Evolutionary conservation across 2,329 filamentous ascomycete genomes (phyloP).

Genomic region (Ascochyta fabae): DNA sequence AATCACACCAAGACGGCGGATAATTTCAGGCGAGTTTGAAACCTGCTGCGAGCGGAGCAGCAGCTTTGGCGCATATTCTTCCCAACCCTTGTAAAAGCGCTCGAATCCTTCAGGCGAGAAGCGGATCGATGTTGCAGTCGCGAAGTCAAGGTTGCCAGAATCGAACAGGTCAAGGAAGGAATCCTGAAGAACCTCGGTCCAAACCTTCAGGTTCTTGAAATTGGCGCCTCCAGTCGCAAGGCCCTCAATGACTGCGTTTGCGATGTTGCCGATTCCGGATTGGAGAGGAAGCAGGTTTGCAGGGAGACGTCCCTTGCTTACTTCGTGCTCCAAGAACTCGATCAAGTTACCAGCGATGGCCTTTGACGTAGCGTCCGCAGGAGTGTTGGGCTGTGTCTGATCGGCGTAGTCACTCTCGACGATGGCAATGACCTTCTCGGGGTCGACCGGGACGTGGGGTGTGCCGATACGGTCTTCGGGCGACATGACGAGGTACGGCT

Average conservation of each 20-base stretch:
- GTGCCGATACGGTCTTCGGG: slow-evolving; percentile 88
- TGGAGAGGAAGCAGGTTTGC: slow-evolving; percentile 79
- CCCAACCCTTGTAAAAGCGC: slow-evolving; percentile 88
- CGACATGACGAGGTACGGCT: slow-evolving; percentile 84
- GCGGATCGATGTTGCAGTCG: slow-evolving; percentile 86
- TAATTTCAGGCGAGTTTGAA: slow-evolving; percentile 89
- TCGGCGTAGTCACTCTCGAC: slow-evolving; percentile 87
- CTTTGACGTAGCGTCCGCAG: slow-evolving; percentile 74
- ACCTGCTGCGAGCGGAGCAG: slow-evolving; percentile 87
- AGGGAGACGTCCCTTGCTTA: slow-evolving; percentile 77
- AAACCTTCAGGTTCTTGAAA: slow-evolving; percentile 87
- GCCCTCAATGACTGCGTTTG: slow-evolving; percentile 88
- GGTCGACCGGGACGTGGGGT: slow-evolving; percentile 81
- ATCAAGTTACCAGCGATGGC: slow-evolving; percentile 82
- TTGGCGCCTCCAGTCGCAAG: slow-evolving; percentile 74
- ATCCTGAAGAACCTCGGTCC: slow-evolving; percentile 93
- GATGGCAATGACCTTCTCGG: slow-evolving; percentile 82
- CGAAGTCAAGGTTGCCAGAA: slow-evolving; percentile 84
- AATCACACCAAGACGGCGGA: slow-evolving; percentile 83
- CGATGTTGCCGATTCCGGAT: slow-evolving; percentile 91
- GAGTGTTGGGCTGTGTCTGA: slow-evolving; percentile 74
- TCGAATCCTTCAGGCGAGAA: slow-evolving; percentile 92
- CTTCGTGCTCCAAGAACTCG: slow-evolving; percentile 86
- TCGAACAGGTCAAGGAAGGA: slow-evolving; percentile 94
- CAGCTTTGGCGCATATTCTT: slow-evolving; percentile 78